Conservation (phyloP, 169 alveolate species). For the Cyclospora cayetanensis region DNA sequence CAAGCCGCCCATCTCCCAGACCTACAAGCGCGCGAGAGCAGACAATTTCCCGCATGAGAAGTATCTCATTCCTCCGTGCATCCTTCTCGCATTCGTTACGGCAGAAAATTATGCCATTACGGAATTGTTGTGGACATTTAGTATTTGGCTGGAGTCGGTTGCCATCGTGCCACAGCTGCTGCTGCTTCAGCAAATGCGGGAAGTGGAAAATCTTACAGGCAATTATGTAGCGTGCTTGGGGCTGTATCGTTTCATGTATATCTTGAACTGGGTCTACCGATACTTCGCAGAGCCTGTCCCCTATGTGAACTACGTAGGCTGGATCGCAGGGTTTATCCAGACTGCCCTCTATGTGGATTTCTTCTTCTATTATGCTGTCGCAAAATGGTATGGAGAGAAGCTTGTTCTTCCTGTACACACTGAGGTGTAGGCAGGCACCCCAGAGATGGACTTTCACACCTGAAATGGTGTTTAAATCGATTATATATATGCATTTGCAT, state of each 20-base stretch:
- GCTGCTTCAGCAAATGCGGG: conserved; percentile 93
- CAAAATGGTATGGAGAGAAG: conserved; percentile 72
- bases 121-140: conserved; percentile 92
- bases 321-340: conserved; percentile 94
- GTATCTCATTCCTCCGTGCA: conserved; percentile 89
- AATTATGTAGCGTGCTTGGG: conserved; percentile 95
- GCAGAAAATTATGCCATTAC: conserved; percentile 72
- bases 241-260: conserved; percentile 92
- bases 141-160: conserved; percentile 97
- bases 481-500: too few species aligned
- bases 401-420: conserved; percentile 70
- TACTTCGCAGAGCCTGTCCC: conserved; percentile 83
- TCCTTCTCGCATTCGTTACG: conserved; percentile 81
- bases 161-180: conserved; percentile 96
- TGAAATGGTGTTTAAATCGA: too few species aligned
- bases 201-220: conserved; percentile 95
- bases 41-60: conserved; percentile 94
- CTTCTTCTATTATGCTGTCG: conserved; percentile 93
- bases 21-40: conserved; percentile 89
- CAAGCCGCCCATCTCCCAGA: conserved; percentile 88
- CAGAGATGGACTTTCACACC: too few species aligned
- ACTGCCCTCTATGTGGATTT: conserved; percentile 95
- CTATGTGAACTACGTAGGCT: conserved; percentile 87
- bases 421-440: conserved; percentile 53
- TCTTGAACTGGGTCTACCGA: conserved; percentile 94